Conservation (phyloP, 495 filamentous ascomycete species). For the Sphaerosporella brunnea region DNA sequence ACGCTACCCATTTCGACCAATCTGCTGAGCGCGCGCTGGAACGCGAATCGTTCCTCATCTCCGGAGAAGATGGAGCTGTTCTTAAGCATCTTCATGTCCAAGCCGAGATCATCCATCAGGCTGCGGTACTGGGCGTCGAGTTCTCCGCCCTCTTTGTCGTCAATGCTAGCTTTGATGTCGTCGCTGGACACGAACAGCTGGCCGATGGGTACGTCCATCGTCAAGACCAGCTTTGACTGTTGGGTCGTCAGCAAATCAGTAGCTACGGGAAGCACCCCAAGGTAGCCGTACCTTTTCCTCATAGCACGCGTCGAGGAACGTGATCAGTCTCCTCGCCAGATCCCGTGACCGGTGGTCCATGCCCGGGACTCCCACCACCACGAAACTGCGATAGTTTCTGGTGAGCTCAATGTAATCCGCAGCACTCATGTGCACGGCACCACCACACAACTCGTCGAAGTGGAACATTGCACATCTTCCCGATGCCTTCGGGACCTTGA, state of each 20-base stretch:
- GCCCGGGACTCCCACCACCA: constrained; percentile 75
- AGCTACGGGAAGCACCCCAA: too few species aligned
- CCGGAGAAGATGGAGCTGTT: constrained; percentile 77
- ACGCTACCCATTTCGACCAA: constrained; percentile 83
- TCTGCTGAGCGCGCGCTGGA: constrained; percentile 70
- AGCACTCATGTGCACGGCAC: constrained; percentile 69
- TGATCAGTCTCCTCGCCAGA: constrained; percentile 83
- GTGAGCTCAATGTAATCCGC: constrained; percentile 92
- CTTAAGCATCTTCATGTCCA: constrained; percentile 72
- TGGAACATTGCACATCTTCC: constrained; percentile 76
- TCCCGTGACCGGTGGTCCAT: constrained; percentile 81
- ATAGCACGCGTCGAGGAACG: constrained; percentile 91
- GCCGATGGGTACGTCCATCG: constrained; percentile 62
- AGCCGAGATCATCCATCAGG: constrained; percentile 84
- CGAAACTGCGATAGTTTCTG: constrained; percentile 76
- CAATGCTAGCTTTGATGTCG: constrained; percentile 42
- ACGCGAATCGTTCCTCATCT: constrained; percentile 92
- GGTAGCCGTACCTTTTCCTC: constrained; percentile 49
- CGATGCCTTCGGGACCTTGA: constrained; percentile 70
- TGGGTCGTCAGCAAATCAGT: too few species aligned
- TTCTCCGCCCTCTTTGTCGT: constrained; percentile 36
- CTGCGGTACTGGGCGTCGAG: constrained; percentile 68
- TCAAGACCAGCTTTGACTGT: constrained; percentile 86
- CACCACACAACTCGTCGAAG: constrained; percentile 75
- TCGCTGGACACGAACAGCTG: constrained; percentile 75